phyloP scores from a whole-genome alignment of 1,139 yeast species.

The Saccharomyces hybrid region DNA sequence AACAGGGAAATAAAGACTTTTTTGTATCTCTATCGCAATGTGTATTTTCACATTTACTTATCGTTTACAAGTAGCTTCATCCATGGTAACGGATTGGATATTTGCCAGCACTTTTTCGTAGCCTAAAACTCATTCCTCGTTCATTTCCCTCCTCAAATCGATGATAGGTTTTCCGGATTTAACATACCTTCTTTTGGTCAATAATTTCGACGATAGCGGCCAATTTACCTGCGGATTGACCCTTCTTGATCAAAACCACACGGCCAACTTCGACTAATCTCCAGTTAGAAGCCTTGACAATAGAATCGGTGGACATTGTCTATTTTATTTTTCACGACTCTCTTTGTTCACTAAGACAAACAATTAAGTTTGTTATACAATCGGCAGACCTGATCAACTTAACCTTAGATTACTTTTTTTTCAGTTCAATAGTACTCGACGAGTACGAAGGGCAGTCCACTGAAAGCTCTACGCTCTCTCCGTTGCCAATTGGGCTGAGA shows the following conservation, averaged over 20 bases:
- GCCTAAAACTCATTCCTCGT: not conserved
- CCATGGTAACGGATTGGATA: not conserved
- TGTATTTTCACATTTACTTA: not conserved
- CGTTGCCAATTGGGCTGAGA: not conserved
- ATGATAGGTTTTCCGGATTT: constrained; percentile 1
- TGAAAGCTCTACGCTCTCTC: not conserved
- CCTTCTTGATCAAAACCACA: constrained; percentile 85
- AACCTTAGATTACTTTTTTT: not conserved
- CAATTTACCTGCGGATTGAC: constrained; percentile 62
- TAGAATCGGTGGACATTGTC: constrained; percentile 56
- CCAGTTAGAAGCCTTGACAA: constrained; percentile 97
- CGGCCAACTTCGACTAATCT: constrained; percentile 99
- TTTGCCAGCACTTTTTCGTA: not conserved
- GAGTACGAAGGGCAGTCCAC: not conserved
- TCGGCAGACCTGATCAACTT: not conserved
- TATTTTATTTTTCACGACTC: constrained; percentile 13
- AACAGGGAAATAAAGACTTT: not conserved
- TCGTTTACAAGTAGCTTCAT: not conserved
- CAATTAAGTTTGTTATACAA: not conserved
- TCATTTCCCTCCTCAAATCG: not conserved
- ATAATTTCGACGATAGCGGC: constrained; percentile 97
- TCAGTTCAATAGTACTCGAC: not conserved
- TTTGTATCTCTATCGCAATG: not conserved
- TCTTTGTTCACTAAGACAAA: constrained; percentile 4
- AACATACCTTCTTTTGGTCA: constrained; percentile 96